Base-by-base conservation (phyloP, 225 moss, liverwort and hornwort species). In the Neckera pumila region DNA sequence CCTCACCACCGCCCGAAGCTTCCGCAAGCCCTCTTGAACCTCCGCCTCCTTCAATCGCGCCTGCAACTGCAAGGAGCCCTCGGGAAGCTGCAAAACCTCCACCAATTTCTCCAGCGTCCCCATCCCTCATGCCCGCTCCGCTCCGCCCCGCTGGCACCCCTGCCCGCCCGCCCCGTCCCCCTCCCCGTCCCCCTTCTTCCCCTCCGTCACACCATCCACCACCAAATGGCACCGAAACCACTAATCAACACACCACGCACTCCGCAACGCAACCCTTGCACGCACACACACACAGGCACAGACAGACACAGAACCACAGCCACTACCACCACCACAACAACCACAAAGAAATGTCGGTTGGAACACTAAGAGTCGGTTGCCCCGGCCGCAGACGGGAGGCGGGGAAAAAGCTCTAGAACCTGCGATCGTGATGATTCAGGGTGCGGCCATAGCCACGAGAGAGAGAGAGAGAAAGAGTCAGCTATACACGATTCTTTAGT, bases 81-180 rank as follows among this genome's bases (percentile, higher is more conserved):
- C 95, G n/a, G 93, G 89, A 89, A 89, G 89, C 85, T 89, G 94
- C 88, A 99, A 92, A 49, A 96, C 91, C 93, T 95, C 96, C 93
- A 93, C 97, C 92, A 97, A 91, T 95, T 95, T 97, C 92, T 93
- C 96, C 93, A 98, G 94, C 95, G 98, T 95, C 95, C 96, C 85
- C 89, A 89, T 94, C 92, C 91, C 89, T 86, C 92, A 88, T 89
- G 87, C 85, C 93, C 87, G 76, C 53, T 34, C 49, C 74, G 1
- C 28, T 47, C 45, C 43, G 9, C 9, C 27, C 21, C n/a, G n/a
- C n/a, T n/a, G n/a, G n/a, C 38, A 6, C 28, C 0, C 30, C 47
- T 2, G 3, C 43, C 18, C 49, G 0, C 19, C 49, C 49, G 2
- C 33, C 19, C 33, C 33, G 20, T 21, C 34, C 76, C 51, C 49